These are phyloP conservation scores for Corylus avellana DNA, from an alignment of 306 rosid genomes.

Conservation along the genomic window DNA sequence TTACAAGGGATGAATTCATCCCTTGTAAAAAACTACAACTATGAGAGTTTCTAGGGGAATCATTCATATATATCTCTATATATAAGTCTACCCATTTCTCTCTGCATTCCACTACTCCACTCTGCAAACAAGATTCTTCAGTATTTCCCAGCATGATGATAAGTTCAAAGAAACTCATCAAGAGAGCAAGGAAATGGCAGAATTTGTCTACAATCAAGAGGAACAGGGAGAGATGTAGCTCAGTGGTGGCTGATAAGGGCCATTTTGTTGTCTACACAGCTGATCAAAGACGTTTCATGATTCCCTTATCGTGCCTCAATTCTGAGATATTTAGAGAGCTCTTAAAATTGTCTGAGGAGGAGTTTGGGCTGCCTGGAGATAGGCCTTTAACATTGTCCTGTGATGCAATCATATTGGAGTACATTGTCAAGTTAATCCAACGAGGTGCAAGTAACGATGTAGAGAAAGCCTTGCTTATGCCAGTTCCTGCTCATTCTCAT, in stretches of 20 bases:
- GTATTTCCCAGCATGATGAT: neutral
- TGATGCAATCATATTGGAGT: slow-evolving; percentile 34
- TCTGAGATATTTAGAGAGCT: slow-evolving; percentile 20
- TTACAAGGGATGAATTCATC: too few relatives aligned
- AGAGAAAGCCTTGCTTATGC: slow-evolving; percentile 14
- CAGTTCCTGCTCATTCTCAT: too few relatives aligned
- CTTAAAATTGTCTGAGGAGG: slow-evolving; percentile 29
- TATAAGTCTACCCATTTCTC: too few relatives aligned
- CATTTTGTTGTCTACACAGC: slow-evolving; percentile 30
- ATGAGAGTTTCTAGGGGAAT: too few relatives aligned
- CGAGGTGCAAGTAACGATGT: slow-evolving; percentile 10
- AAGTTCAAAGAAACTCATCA: neutral
- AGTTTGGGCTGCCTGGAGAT: slow-evolving; percentile 27
- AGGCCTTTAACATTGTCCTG: slow-evolving; percentile 38
- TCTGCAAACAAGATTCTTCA: too few relatives aligned
- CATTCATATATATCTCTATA: too few relatives aligned
- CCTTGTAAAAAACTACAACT: too few relatives aligned
- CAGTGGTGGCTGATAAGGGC: slow-evolving; percentile 23
- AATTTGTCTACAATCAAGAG: neutral
- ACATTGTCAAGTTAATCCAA: slow-evolving; percentile 24
- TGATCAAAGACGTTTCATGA: slow-evolving; percentile 23
- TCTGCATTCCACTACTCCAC: too few relatives aligned
- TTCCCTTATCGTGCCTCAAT: slow-evolving; percentile 26
- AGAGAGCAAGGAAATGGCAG: neutral
- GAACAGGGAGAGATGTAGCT: neutral